Evolutionary conservation across 192 early-diverging fungal genomes (phyloP).

Genomic region (Backusella liffmaniae): DNA sequence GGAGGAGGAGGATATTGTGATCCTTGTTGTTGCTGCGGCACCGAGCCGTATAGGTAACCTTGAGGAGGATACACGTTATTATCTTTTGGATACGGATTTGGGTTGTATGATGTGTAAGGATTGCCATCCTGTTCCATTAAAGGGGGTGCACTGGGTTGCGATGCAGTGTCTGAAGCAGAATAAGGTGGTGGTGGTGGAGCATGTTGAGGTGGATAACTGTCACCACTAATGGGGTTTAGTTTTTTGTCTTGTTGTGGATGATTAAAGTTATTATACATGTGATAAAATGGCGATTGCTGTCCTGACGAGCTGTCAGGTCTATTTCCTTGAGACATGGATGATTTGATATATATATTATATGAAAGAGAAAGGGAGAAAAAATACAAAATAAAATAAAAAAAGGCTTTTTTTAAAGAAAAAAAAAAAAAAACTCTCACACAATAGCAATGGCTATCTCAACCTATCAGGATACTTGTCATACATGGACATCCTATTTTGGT

Average conservation of each 20-base stretch:
- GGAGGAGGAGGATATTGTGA: background rate
- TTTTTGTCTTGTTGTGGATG: background rate
- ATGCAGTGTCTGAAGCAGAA: background rate
- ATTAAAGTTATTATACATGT: slow-evolving; percentile 1
- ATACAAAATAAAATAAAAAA: background rate
- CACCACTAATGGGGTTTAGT: background rate
- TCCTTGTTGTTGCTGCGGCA: background rate
- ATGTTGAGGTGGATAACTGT: background rate
- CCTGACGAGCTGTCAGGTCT: background rate
- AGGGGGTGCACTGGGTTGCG: slow-evolving; percentile 9
- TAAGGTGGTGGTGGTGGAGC: background rate
- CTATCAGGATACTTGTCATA: background rate
- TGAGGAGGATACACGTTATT: background rate
- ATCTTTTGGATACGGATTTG: background rate
- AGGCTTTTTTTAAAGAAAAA: background rate
- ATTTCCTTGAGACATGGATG: background rate
- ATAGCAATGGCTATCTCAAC: background rate
- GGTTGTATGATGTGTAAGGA: background rate
- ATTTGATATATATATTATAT: background rate
- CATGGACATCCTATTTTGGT: background rate
- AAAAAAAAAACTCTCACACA: background rate
- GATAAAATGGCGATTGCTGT: background rate
- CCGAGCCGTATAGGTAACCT: background rate
- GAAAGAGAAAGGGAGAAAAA: background rate
- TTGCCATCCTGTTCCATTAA: background rate